Percentiles rank a stretch among this genome's conserved stretches.
These are phyloP conservation scores for Aureobasidium musti DNA, from an alignment of 2,329 filamentous ascomycete genomes.

Conservation along the genomic window DNA sequence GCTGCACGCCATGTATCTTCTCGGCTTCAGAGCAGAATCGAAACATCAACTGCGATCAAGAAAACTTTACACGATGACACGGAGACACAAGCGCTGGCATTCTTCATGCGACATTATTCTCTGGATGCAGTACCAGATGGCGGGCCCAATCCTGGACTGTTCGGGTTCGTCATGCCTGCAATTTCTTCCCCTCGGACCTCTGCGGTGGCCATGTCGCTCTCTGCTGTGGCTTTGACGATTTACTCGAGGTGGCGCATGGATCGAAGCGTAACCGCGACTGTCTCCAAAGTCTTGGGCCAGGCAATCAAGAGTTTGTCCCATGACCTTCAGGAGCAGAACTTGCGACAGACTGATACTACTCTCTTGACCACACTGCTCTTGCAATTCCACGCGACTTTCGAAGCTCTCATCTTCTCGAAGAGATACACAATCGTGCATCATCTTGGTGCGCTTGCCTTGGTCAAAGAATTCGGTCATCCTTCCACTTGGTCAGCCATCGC, in stretches of 20 bases:
- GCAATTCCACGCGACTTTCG: background rate
- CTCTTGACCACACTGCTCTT: conserved; percentile 3
- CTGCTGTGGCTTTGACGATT: conserved; percentile 10
- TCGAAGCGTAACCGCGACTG: background rate
- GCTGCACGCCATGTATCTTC: background rate
- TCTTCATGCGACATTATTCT: conserved; percentile 6
- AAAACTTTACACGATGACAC: conserved; percentile 1
- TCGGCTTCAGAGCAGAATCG: background rate
- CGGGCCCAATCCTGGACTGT: conserved; percentile 5
- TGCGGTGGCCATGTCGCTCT: background rate
- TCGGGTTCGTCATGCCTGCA: conserved; percentile 12
- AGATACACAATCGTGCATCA: conserved; percentile 12
- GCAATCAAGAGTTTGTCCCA: background rate
- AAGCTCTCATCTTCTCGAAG: background rate
- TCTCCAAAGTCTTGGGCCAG: background rate
- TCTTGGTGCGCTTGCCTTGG: conserved; percentile 10
- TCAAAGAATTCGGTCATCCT: conserved; percentile 19
- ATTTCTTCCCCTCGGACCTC: background rate
- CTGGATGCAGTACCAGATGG: background rate
- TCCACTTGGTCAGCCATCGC: conserved; percentile 12
- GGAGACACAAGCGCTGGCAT: conserved; percentile 17
- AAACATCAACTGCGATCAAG: background rate
- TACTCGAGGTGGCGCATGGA: conserved; percentile 19
- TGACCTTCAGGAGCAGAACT: background rate
- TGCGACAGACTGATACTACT: background rate